phyloP scores from a whole-genome alignment of 1,139 yeast species.

The Diutina pseudorugosa region DNA sequence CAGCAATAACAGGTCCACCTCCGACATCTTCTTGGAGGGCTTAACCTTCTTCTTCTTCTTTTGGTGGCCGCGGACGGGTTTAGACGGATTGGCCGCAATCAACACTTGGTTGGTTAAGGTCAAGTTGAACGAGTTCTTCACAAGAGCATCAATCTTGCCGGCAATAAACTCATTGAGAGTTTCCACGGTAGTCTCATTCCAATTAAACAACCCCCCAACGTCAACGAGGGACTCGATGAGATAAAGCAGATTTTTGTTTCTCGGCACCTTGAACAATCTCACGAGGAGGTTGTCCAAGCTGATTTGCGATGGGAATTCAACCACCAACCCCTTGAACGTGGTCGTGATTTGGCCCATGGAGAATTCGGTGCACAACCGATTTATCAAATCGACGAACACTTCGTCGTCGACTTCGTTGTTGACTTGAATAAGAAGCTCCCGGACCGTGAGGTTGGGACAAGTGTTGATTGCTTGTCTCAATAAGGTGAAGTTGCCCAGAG shows the following conservation, averaged over 20 bases:
- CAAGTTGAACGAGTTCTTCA: constrained; percentile 39
- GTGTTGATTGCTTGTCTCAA: constrained; percentile 74
- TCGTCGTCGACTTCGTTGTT: constrained; percentile 2
- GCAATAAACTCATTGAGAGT: constrained; percentile 33
- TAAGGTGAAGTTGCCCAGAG: constrained; percentile 38
- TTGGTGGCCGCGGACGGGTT: constrained; percentile 11
- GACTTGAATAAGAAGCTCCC: constrained; percentile 29
- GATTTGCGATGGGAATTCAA: neutral
- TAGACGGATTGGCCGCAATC: constrained; percentile 13
- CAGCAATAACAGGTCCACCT: neutral
- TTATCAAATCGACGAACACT: constrained; percentile 36
- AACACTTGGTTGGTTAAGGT: constrained; percentile 43
- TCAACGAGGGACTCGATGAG: constrained; percentile 54
- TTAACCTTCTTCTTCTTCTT: constrained; percentile 12
- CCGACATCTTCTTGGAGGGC: constrained; percentile 5
- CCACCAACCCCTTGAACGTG: constrained; percentile 10
- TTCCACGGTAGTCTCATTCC: constrained; percentile 37
- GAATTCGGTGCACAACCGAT: constrained; percentile 53
- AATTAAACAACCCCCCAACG: constrained; percentile 60
- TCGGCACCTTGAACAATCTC: neutral
- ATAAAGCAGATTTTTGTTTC: constrained; percentile 33
- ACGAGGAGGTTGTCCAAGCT: constrained; percentile 1
- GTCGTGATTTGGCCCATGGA: constrained; percentile 35
- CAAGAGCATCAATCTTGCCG: constrained; percentile 36
- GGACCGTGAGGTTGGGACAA: constrained; percentile 55